phyloP scores from a whole-genome alignment of 176 grass and related monocot genomes.

The Miscanthus lutarioriparius region DNA sequence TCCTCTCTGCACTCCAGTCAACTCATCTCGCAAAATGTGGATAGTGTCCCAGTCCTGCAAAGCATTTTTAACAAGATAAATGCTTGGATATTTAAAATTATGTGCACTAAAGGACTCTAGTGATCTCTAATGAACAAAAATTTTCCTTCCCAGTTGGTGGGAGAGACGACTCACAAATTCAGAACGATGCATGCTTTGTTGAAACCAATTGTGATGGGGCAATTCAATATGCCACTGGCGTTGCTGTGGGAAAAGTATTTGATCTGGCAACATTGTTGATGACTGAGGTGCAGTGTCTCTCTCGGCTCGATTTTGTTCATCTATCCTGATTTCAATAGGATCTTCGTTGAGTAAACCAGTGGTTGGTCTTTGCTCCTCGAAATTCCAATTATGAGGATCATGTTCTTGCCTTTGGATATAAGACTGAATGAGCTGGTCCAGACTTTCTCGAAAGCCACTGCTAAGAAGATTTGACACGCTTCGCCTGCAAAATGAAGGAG shows the following conservation, averaged over 20 bases:
- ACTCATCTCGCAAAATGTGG: slow-evolving; percentile 72
- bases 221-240: slow-evolving; percentile 49
- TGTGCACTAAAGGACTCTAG: neutral
- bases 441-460: slow-evolving; percentile 72
- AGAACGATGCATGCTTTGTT: slow-evolving; percentile 42
- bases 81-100: neutral
- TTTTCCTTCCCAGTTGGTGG: neutral
- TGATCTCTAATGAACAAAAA: neutral
- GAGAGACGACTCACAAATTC: slow-evolving; percentile 46
- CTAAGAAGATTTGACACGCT: slow-evolving; percentile 91
- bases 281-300: slow-evolving; percentile 8
- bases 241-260: slow-evolving; percentile 42
- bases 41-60: slow-evolving; percentile 78
- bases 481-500: slow-evolving; percentile 46
- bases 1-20: slow-evolving; percentile 65
- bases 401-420: slow-evolving; percentile 73
- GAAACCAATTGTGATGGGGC: slow-evolving; percentile 49
- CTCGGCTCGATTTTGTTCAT: slow-evolving; percentile 19
- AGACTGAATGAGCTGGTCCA: slow-evolving; percentile 88
- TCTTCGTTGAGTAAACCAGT: slow-evolving; percentile 31
- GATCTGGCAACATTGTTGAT: slow-evolving; percentile 24
- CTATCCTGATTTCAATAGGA: slow-evolving; percentile 15
- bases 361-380: slow-evolving; percentile 31
- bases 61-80: neutral
- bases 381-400: slow-evolving; percentile 51